Evolutionary conservation across 2,329 filamentous ascomycete species (phyloP).

Genomic region (Fusarium oligoseptatum): DNA sequence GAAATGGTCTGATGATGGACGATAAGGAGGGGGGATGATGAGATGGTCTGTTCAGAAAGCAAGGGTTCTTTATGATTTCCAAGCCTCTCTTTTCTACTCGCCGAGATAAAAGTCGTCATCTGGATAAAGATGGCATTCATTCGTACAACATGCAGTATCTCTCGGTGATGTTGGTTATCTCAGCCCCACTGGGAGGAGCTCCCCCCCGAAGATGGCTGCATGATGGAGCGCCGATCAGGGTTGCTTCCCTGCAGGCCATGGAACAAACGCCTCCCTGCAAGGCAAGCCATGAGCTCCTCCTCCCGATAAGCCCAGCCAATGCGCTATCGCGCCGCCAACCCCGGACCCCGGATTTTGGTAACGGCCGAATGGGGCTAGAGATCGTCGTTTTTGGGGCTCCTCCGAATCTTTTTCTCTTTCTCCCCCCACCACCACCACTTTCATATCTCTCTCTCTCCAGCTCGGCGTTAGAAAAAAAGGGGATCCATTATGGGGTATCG

Average conservation of each 20-base stretch:
- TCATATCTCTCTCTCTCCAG: too few species aligned
- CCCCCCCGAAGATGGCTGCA: not conserved
- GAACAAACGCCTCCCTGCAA: constrained; percentile 1
- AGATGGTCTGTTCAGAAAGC: not conserved
- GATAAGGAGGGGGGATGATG: not conserved
- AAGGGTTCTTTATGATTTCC: constrained; percentile 5
- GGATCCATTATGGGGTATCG: not conserved
- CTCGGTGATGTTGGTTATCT: not conserved
- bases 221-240: not conserved
- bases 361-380: not conserved
- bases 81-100: not conserved
- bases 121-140: not conserved
- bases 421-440: not conserved
- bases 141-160: not conserved
- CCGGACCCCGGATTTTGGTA: constrained; percentile 19
- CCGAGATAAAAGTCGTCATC: not conserved
- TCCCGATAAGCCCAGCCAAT: constrained; percentile 19
- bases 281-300: constrained; percentile 15
- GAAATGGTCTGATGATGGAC: not conserved
- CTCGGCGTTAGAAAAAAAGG: constrained; percentile 2
- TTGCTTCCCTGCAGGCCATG: constrained; percentile 3
- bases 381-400: constrained; percentile 8
- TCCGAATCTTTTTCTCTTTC: constrained; percentile 1
- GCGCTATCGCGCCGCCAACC: not conserved
- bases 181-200: constrained; percentile 27